Evolutionary conservation across 176 grass and related monocot species (phyloP).

Genomic region (Carex pumila): DNA sequence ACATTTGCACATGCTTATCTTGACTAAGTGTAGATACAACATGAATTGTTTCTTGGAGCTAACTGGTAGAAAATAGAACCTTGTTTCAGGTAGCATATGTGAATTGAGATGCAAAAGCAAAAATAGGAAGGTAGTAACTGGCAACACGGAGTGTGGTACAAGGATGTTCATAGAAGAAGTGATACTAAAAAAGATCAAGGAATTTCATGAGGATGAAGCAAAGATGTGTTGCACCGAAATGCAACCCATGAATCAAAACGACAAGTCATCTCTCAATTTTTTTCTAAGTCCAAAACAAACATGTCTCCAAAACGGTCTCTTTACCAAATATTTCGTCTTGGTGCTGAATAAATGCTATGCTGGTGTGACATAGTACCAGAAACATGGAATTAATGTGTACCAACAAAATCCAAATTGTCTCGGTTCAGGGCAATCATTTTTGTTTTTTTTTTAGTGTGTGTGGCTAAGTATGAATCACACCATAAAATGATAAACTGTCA

Average conservation of each 20-base stretch:
- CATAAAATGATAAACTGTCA: neutral
- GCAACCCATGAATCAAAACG: neutral
- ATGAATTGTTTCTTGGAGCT: neutral
- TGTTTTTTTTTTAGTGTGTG: neutral
- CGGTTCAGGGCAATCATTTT: too few species aligned
- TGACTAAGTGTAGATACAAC: neutral
- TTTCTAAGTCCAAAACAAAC: neutral
- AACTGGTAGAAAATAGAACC: neutral
- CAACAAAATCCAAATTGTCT: too few species aligned
- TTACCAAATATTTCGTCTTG: slow-evolving; percentile 1
- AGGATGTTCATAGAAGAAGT: neutral
- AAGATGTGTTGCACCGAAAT: neutral
- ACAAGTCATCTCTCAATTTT: neutral
- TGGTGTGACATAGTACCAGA: neutral
- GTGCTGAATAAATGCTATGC: neutral
- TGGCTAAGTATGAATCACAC: neutral
- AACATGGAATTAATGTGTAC: neutral
- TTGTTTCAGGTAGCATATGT: neutral
- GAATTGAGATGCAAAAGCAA: neutral
- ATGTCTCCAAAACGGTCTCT: neutral
- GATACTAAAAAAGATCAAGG: neutral
- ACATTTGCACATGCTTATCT: neutral
- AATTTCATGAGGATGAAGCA: neutral
- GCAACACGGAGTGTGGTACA: neutral
- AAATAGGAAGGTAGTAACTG: neutral